Evolutionary conservation across 192 early-diverging fungal genomes (phyloP).

Genomic region (Spinellus fusiger): DNA sequence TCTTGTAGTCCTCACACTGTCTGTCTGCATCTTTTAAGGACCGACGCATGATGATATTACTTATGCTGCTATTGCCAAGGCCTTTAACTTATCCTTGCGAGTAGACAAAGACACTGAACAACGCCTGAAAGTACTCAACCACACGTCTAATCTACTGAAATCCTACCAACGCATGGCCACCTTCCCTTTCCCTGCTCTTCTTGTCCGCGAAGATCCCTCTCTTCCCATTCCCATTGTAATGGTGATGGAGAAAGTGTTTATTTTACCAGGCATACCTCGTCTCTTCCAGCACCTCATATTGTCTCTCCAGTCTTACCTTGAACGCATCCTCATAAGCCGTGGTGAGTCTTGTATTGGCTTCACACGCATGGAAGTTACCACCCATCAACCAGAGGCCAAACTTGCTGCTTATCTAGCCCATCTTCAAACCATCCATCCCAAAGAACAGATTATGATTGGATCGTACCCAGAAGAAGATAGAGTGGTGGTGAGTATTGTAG

Average conservation of each 20-base stretch:
- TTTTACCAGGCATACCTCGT: conserved; percentile 65
- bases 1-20: not conserved
- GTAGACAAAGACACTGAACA: conserved; percentile 45
- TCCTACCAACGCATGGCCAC: conserved; percentile 59
- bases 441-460: conserved; percentile 38
- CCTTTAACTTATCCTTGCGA: conserved; percentile 44
- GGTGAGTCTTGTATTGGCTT: conserved; percentile 9
- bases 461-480: conserved; percentile 33
- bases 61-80: conserved; percentile 56
- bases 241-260: conserved; percentile 53
- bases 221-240: conserved; percentile 65
- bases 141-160: too few relatives aligned
- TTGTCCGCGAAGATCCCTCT: conserved; percentile 38
- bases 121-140: conserved; percentile 32
- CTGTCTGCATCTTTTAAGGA: conserved; percentile 9
- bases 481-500: conserved; percentile 47
- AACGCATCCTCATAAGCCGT: not conserved
- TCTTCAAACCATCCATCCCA: conserved; percentile 20
- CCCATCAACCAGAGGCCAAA: conserved; percentile 33
- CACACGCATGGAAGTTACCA: conserved; percentile 38
- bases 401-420: conserved; percentile 37
- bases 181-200: conserved; percentile 38
- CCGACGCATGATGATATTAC: conserved; percentile 68
- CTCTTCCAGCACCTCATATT: conserved; percentile 47
- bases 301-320: conserved; percentile 22